Evolutionary conservation across 1,139 yeast species (phyloP), one percentile per base, ranked within the genome.

Genomic region (Zygoascus sp.): DNA sequence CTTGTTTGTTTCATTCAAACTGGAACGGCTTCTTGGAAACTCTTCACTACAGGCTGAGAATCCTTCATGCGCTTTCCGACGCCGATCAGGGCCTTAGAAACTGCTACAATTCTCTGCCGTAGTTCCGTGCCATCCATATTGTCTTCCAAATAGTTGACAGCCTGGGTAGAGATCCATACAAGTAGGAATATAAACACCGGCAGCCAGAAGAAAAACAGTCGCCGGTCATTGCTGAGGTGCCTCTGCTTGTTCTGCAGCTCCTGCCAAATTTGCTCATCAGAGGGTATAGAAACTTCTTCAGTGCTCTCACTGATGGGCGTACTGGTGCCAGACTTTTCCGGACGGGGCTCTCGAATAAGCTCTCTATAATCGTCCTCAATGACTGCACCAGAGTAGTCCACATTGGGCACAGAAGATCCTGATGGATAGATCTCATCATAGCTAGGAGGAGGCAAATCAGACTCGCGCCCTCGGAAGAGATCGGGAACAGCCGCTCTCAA

Each of bases 381-480:
- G 2, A 52, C 59, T n/a, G 62, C 53, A 20, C 46, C 47, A 16
- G 53, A 70, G 63, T 56, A 70, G 62, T 49, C 64, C 52, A 59
- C 69, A 59, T 61, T 76, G 69, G 59, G 65, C 13, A 44, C 28
- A 52, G 57, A 60, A 2, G 72, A 69, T 1, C 80, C 82, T 49
- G 75, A 72, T 13, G 96, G 96, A 72, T 80, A 87, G 45, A 87
- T 73, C 51, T 87, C 96, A 53, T 85, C 90, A 59, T 87, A 87
- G 27, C 81, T 75, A 10, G 96, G 96, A 53, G 66, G 70, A 49
- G 53, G 57, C 36, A 34, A 58, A 53, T 49, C 58, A 21, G 34
- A 45, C 19, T 49, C 52, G 10, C 34, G 32, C 10, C 42, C 35
- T 8, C 42, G 28, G 32, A 28, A 38, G 19, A 23, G 42, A 23